A percentile compares a stretch with the other conserved stretches of the same genome.
These are phyloP conservation scores for Cupressus sempervirens DNA, from an alignment of 75 land plant species.

Conservation along the genomic window DNA sequence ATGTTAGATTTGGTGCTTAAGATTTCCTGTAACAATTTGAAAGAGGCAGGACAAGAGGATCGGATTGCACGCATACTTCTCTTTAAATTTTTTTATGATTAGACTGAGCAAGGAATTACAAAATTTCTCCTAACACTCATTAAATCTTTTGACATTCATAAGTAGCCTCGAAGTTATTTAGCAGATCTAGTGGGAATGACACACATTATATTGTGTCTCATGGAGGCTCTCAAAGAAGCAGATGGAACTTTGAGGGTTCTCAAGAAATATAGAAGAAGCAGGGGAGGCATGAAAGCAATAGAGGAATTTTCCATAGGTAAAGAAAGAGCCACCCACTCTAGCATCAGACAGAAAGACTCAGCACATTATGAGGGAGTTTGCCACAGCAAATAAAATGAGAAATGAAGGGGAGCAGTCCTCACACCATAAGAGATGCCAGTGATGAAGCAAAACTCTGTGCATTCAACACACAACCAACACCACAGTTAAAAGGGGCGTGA, in stretches of 20 bases:
- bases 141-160: constrained; percentile 65
- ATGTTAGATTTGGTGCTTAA: constrained; percentile 87
- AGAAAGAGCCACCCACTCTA: too few relatives aligned
- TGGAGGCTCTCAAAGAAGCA: constrained; percentile 74
- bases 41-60: constrained; percentile 54
- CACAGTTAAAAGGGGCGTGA: too few relatives aligned
- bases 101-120: constrained; percentile 84
- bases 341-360: too few relatives aligned
- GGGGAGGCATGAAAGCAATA: too few relatives aligned
- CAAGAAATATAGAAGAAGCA: too few relatives aligned
- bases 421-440: too few relatives aligned
- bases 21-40: constrained; percentile 20
- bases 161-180: constrained; percentile 92
- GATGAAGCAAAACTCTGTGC: too few relatives aligned
- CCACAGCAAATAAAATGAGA: too few relatives aligned
- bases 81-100: constrained; percentile 93
- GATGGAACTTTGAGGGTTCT: constrained; percentile 81
- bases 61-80: constrained; percentile 74
- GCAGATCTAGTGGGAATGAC: constrained; percentile 83
- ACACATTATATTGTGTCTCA: constrained; percentile 58
- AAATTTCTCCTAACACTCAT: constrained; percentile 54
- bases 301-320: too few relatives aligned
- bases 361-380: too few relatives aligned
- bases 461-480: too few relatives aligned
- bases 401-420: too few relatives aligned